phyloP scores from a whole-genome alignment of 305 asterid genomes.

The Fraxinus ornus region DNA sequence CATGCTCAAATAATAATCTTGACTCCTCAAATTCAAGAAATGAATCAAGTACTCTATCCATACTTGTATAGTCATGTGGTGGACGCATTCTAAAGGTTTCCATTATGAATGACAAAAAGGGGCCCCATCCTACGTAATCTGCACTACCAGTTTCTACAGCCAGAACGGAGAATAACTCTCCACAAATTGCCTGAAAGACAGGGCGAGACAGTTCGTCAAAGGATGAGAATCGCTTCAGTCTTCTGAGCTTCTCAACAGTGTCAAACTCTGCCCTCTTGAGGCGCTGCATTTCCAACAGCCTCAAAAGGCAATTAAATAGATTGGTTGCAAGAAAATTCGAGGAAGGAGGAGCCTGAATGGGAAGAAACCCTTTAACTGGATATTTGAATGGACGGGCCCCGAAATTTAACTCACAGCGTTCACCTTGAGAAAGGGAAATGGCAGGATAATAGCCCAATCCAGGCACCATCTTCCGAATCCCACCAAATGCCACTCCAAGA shows the following conservation, averaged over 20 bases:
- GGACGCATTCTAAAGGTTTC: constrained; percentile 65
- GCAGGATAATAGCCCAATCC: constrained; percentile 97
- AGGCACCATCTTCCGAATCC: constrained; percentile 89
- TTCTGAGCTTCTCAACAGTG: constrained; percentile 69
- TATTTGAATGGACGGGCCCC: constrained; percentile 80
- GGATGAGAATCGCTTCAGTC: constrained; percentile 77
- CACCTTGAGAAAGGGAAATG: constrained; percentile 92
- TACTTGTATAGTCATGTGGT: constrained; percentile 70
- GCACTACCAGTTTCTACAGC: constrained; percentile 50
- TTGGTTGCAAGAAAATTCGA: constrained; percentile 39
- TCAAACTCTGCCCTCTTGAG: constrained; percentile 50
- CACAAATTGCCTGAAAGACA: constrained; percentile 68
- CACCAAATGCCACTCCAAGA: constrained; percentile 86
- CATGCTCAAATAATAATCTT: constrained; percentile 51
- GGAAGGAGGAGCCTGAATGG: constrained; percentile 74
- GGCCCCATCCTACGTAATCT: constrained; percentile 70
- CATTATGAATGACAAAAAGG: constrained; percentile 70
- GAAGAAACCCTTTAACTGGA: constrained; percentile 75
- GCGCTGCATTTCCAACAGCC: constrained; percentile 68
- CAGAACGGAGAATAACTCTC: constrained; percentile 57
- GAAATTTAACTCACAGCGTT: constrained; percentile 86
- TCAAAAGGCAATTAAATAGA: constrained; percentile 67
- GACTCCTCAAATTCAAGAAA: constrained; percentile 67
- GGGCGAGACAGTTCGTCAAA: constrained; percentile 66
- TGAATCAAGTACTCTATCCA: constrained; percentile 76